phyloP scores from a whole-genome alignment of 2,329 filamentous ascomycete genomes.

The Akanthomyces dipterigenus region DNA sequence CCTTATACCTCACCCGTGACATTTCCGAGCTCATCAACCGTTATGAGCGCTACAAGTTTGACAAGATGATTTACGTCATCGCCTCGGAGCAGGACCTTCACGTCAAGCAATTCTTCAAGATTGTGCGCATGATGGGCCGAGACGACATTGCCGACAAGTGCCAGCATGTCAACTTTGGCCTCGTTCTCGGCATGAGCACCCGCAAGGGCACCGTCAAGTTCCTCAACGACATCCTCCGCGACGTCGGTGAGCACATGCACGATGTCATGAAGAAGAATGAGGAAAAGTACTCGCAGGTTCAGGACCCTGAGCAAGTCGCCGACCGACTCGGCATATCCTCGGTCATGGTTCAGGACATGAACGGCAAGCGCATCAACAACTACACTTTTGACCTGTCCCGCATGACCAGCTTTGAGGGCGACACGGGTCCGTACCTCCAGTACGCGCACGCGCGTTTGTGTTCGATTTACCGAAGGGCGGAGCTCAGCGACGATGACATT shows the following conservation, averaged over 20 bases:
- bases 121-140: slow-evolving; percentile 64
- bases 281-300: slow-evolving; percentile 84
- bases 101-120: slow-evolving; percentile 69
- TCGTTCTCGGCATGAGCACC: slow-evolving; percentile 65
- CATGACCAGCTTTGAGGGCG: slow-evolving; percentile 79
- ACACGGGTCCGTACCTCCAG: slow-evolving; percentile 80
- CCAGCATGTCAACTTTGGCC: slow-evolving; percentile 69
- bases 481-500: slow-evolving; percentile 50
- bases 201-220: slow-evolving; percentile 70
- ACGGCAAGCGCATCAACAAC: slow-evolving; percentile 71
- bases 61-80: slow-evolving; percentile 77
- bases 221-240: slow-evolving; percentile 56
- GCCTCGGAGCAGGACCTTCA: slow-evolving; percentile 67
- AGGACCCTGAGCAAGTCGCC: slow-evolving; percentile 71
- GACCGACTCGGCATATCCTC: slow-evolving; percentile 74
- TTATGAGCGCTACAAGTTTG: slow-evolving; percentile 56
- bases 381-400: slow-evolving; percentile 71
- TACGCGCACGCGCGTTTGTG: slow-evolving; percentile 71
- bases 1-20: slow-evolving; percentile 71
- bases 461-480: slow-evolving; percentile 54
- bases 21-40: slow-evolving; percentile 67
- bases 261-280: slow-evolving; percentile 91
- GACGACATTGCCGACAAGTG: slow-evolving; percentile 61
- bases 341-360: slow-evolving; percentile 98
- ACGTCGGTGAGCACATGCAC: slow-evolving; percentile 93